Evolutionary conservation across 306 rosid species (phyloP).

Genomic region (Bauhinia variegata): DNA sequence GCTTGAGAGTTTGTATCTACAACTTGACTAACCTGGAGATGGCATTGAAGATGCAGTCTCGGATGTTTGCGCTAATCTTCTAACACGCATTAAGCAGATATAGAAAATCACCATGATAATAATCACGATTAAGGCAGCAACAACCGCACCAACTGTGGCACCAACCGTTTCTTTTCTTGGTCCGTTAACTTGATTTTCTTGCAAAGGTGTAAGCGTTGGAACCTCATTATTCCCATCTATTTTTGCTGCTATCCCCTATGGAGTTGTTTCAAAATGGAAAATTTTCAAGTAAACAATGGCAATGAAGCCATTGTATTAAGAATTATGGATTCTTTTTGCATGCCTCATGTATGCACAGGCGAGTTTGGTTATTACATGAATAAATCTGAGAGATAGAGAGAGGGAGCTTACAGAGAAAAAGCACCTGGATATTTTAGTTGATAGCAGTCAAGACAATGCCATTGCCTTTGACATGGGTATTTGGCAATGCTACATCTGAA

Average conservation of each 20-base stretch:
- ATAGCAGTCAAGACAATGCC: constrained; percentile 49
- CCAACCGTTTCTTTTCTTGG: constrained; percentile 43
- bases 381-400: constrained; percentile 37
- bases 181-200: constrained; percentile 42
- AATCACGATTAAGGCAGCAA: constrained; percentile 52
- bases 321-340: too few species aligned
- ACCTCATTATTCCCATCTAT: constrained; percentile 45
- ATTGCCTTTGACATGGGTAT: constrained; percentile 50
- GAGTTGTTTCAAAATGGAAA: constrained; percentile 3
- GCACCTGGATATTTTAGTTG: constrained; percentile 53
- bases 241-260: constrained; percentile 34
- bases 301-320: too few species aligned
- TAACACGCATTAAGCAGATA: constrained; percentile 51
- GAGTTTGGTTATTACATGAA: neutral
- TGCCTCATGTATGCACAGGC: too few species aligned
- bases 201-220: constrained; percentile 56
- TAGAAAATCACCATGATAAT: constrained; percentile 45
- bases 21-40: constrained; percentile 53
- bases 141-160: constrained; percentile 49
- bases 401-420: constrained; percentile 59
- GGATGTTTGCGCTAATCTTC: constrained; percentile 55
- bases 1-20: neutral
- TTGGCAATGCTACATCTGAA: constrained; percentile 30
- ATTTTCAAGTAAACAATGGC: constrained; percentile 14
- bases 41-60: constrained; percentile 62